Base-by-base conservation (phyloP, 1,284 basidiomycete genomes). In the Tetrapyrgos nigripes region DNA sequence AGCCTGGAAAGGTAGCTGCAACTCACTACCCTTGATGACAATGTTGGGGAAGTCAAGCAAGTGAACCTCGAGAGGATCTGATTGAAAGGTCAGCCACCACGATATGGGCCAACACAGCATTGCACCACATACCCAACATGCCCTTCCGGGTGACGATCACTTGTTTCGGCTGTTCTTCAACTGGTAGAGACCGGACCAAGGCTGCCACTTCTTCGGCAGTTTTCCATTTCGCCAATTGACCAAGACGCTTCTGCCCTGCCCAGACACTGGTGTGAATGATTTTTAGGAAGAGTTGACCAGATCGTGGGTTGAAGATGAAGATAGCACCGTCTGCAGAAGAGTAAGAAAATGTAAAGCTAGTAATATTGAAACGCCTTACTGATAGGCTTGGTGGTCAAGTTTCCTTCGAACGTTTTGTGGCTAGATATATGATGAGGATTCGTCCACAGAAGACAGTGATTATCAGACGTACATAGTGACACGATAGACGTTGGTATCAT, bases 131-230 rank as follows among this genome's bases (percentile, higher is more conserved):
- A 88, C 89, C 89, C 74, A 99, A 87, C 97, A 99, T 99, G 80
- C 97, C 97, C 88, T 99, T 99, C 58, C 97, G 89, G 43, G 97
- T 99, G 59, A 99, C 97, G 65, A 99, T 99, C 66, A 99, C 95
- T 73, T 98, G 96, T 79, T 99, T 99, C 19, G 96, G 97, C 77
- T 99, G 97, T 78, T 99, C 97, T 81, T 99, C 96, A 47, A 99
- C 96, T 14, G 97, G 97, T 33, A 99, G 79, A 45, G 97, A 98
- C 62, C 97, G 94, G 65, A 99, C 93, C 66, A 99, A 80, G 1
- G 97, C 97, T 21, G 97, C 97, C 13, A 98, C 97, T 89, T 99
- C 97, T 87, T 99, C 97, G 14, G 97, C 97, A 14, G 96, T 98
- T 83, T 98, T 98, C 97, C 97, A 99, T 79, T 99, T 99, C 48